Conservation (phyloP, 441 rosid species). For the Jatropha multifida region DNA sequence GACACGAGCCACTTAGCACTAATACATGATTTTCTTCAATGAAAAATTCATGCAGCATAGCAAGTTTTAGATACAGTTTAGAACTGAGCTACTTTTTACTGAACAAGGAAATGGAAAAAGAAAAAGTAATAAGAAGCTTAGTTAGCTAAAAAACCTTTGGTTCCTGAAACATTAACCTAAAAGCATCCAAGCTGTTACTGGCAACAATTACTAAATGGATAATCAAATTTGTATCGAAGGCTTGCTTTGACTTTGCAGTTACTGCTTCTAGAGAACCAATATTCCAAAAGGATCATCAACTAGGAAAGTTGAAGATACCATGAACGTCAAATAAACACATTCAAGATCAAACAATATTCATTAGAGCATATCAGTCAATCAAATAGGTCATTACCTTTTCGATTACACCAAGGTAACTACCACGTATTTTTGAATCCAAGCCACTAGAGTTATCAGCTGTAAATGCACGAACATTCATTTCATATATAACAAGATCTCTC, state of each 20-base stretch:
- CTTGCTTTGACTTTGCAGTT: background rate
- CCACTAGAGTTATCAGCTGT: constrained; percentile 87
- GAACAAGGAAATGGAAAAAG: constrained; percentile 6
- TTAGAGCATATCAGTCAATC: constrained; percentile 14
- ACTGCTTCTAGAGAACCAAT: background rate
- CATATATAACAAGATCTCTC: constrained; percentile 93
- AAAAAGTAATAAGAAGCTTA: background rate
- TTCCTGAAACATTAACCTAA: background rate
- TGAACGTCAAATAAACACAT: background rate
- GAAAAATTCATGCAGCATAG: constrained; percentile 5
- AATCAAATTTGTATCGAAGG: background rate
- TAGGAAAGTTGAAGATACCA: background rate
- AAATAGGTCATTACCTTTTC: constrained; percentile 60
- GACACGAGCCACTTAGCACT: background rate
- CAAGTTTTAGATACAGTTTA: background rate
- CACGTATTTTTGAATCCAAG: constrained; percentile 58
- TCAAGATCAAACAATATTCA: background rate
- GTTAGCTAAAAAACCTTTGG: background rate
- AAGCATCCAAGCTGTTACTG: background rate
- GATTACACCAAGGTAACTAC: constrained; percentile 82
- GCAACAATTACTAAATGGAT: background rate
- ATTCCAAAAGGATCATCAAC: background rate
- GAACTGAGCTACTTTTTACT: background rate
- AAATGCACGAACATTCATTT: constrained; percentile 97
- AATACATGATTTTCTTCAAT: background rate